Base-by-base conservation (phyloP, 306 rosid genomes). In the Trifolium dubium region DNA sequence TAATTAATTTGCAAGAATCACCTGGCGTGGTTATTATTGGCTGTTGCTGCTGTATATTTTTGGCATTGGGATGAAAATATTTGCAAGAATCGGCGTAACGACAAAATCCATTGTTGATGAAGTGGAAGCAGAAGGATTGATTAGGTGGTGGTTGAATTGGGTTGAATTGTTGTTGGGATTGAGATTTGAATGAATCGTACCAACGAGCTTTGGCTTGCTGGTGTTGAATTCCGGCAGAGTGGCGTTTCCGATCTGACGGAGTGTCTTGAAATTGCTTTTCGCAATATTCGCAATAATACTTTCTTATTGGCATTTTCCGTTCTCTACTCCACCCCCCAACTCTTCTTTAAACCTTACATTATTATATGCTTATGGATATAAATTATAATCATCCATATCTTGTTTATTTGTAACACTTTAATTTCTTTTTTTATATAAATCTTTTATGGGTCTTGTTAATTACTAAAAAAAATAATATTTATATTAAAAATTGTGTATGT, bases 231-330 rank as follows among this genome's bases (percentile, higher is more conserved):
- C 89, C 84, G 6, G 81, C 85, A 67, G 77, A 82, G 77, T 91
- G 97, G 34, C 99, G 92, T 79, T 84, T 89, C 5, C 99, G 82
- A 44, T 89, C 95, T 0, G 56, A 80, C 0, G 90, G 81, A 3
- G 89, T 87, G 78, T 94, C 99, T 65, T 86, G 96, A 72, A 94
- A 89, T 60, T 83, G 84, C 83, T 88, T 91, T 30, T 88, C 86
- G 77, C 99, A 94, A 69, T 94, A 94, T 14, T 94, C 98, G 81
- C 97, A 94, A 66, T 83, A 74, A 31, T 85, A 91, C 62, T 89
- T 91, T 49, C 80, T 79, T 67, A 67, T 19, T 7, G 85, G 86
- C 95, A 83, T 87, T 70, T 46, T 75, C 77, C 29, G 5, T 8
- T 39, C 2, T 13, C 28, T 34, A 1, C 12, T 2, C 23, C 10